These are phyloP conservation scores for Epicoccum nigrum DNA, from an alignment of 2,329 filamentous ascomycete genomes.

Conservation along the genomic window DNA sequence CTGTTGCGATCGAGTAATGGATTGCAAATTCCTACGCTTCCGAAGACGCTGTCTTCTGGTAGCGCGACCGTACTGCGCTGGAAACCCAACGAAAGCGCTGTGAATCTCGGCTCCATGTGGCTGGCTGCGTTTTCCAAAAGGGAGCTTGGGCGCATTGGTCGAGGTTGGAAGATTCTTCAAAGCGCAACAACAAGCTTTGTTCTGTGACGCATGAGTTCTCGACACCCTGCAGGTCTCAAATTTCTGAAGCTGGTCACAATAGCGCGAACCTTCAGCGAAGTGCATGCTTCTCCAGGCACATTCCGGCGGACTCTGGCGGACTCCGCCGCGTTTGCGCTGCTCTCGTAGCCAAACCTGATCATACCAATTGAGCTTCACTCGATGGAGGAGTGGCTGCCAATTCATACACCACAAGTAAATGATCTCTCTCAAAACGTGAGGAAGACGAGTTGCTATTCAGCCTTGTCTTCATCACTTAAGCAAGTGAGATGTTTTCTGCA, in stretches of 20 bases:
- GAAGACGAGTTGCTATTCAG: no score
- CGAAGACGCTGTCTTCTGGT: constrained; percentile 17
- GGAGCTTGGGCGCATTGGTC: constrained; percentile 2
- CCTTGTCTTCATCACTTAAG: background rate
- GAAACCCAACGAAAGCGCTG: constrained; percentile 10
- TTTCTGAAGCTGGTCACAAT: background rate
- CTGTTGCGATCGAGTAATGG: constrained; percentile 47
- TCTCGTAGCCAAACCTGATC: background rate
- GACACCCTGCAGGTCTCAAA: no score
- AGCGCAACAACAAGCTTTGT: constrained; percentile 10
- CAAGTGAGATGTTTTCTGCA: background rate
- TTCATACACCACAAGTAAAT: background rate
- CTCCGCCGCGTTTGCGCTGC: no score
- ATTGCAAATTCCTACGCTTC: constrained; percentile 27
- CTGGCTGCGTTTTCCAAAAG: constrained; percentile 7
- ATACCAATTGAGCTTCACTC: no score
- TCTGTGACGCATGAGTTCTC: no score
- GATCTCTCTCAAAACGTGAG: no score
- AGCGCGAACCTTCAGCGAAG: background rate
- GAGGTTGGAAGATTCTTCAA: constrained; percentile 5
- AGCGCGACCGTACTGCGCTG: constrained; percentile 15
- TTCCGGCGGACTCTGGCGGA: no score
- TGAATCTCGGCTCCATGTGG: constrained; percentile 10
- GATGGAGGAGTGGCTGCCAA: no score
- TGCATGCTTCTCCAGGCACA: no score